Conservation (phyloP, 73 alveolate genomes). For the Stentor roeselii region DNA sequence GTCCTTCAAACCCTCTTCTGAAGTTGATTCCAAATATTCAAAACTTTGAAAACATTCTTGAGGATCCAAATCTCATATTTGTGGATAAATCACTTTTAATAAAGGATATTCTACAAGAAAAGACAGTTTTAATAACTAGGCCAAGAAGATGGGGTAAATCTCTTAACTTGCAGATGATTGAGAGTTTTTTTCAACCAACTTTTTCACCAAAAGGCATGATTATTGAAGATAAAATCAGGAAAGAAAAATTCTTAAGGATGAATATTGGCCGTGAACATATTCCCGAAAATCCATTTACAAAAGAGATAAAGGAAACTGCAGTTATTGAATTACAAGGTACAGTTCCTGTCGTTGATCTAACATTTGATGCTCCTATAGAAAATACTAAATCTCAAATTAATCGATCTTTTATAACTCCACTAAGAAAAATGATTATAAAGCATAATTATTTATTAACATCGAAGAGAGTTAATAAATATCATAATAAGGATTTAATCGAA, state of each 20-base stretch:
- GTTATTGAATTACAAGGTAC: not conserved
- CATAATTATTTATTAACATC: not conserved
- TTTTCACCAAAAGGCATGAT: not conserved
- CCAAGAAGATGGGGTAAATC: constrained; percentile 25
- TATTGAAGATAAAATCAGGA: not conserved
- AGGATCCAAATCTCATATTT: not conserved
- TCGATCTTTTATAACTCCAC: not conserved
- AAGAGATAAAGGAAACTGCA: not conserved
- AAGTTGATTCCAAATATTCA: no score
- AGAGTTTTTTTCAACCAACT: not conserved
- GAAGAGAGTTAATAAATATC: no score
- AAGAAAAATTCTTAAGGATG: not conserved
- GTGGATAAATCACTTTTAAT: not conserved
- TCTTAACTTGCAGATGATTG: not conserved
- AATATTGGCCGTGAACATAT: not conserved
- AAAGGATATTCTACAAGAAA: not conserved
- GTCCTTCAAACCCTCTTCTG: no score
- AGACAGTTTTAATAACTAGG: not conserved
- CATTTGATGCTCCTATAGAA: not conserved
- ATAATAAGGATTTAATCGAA: not conserved
- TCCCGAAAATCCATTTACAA: not conserved
- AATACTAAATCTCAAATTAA: no score
- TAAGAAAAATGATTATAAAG: not conserved
- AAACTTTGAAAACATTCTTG: not conserved
- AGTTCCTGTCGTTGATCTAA: not conserved